Evolutionary conservation across 2,329 filamentous ascomycete genomes (phyloP), one percentile per base, ranked within the genome.

Genomic region (Tolypocladium paradoxum): DNA sequence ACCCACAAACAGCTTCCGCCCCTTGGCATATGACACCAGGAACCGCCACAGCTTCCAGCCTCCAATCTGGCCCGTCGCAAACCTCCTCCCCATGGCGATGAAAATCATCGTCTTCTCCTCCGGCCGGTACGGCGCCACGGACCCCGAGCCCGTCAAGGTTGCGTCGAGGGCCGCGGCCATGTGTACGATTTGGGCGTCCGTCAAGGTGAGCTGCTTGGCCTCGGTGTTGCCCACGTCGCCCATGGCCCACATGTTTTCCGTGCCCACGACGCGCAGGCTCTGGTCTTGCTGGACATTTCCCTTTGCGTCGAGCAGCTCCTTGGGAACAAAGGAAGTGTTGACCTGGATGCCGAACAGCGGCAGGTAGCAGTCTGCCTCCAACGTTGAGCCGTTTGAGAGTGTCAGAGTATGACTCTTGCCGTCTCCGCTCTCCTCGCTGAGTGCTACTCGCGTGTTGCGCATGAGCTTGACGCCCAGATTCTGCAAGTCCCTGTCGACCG

Each of bases 191-290:
- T 70, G 67, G 37, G 58, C 60, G 49, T 68, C 66, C 1, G 62
- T 63, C 2, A 65, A 56, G 1, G 65, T 61, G n/a, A 68, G 58
- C 37, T 68, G 70, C 52, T 73, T 73, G 8, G 64, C 57, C 49
- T 74, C 68, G 3, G 71, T 62, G 55, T 70, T 65, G 4, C 72
- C 71, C 0, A 68, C 66, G 50, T 76, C 74, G 11, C 74, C 73
- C 2, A 72, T 55, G 2, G 68, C 67, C 64, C 73, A 76, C 4
- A 76, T 61, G 52, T 75, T 74, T 4, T 59, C 49, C 35, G 66
- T 61, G 0, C 63, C 64, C 0, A 53, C 51, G 0, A 65, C 64
- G n/a, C 64, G 65, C 54, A 75, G 59, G 37, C 60, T 62, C 1
- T 57, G 53, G 40, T 70, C 67, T 14, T 70, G 64, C 4, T 61